Evolutionary conservation across 2,329 filamentous ascomycete genomes (phyloP).

Genomic region (Penicillium sp.): DNA sequence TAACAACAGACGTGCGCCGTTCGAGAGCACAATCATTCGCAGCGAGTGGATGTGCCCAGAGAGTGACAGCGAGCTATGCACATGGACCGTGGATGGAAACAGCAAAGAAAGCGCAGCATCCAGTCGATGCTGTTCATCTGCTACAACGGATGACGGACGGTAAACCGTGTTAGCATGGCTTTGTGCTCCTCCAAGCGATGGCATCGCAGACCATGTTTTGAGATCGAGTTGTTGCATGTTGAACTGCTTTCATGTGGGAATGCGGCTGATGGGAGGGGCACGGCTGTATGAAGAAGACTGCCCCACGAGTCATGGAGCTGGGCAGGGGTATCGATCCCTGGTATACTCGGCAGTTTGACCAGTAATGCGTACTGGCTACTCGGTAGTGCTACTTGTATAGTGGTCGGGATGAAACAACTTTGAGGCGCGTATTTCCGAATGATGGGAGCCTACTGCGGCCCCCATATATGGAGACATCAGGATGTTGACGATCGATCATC

Average conservation of each 20-base stretch:
- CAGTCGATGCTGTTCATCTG: slow-evolving; percentile 26
- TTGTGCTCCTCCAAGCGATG: slow-evolving; percentile 8
- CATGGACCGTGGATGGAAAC: slow-evolving; percentile 33
- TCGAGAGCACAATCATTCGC: slow-evolving; percentile 40
- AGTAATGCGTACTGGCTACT: no score
- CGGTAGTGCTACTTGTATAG: background rate
- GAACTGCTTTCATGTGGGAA: background rate
- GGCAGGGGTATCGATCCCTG: background rate
- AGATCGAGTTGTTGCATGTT: slow-evolving; percentile 9
- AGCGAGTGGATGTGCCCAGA: slow-evolving; percentile 39
- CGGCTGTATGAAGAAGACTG: slow-evolving; percentile 3
- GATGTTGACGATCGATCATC: slow-evolving; percentile 2
- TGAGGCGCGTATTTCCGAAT: background rate
- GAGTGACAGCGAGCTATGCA: slow-evolving; percentile 28
- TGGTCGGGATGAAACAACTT: background rate
- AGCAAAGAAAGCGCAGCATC: slow-evolving; percentile 33
- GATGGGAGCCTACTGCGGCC: slow-evolving; percentile 8
- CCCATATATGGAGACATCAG: slow-evolving; percentile 3
- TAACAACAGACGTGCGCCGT: slow-evolving; percentile 39
- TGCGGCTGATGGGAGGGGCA: background rate
- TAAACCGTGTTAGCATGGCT: background rate
- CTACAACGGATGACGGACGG: slow-evolving; percentile 3
- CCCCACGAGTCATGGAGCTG: background rate
- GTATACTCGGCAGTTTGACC: no score
- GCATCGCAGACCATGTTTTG: slow-evolving; percentile 9